Evolutionary conservation across 1,284 basidiomycete genomes (phyloP), one percentile per base, ranked within the genome.

Genomic region (Wallemia ichthyophaga): DNA sequence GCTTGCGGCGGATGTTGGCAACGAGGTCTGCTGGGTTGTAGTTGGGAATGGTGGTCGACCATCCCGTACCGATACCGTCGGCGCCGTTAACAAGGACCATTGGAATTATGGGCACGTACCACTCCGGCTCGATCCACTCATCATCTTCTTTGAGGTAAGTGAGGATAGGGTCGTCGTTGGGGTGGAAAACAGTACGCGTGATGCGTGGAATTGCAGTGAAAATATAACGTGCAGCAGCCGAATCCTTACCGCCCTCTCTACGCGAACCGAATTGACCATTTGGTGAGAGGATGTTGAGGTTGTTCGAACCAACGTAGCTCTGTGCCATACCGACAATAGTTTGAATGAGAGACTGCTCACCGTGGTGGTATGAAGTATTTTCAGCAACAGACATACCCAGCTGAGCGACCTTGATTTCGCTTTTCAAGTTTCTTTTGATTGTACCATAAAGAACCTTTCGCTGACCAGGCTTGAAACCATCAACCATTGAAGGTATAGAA

Each of bases 391-490:
- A 95, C 71, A 92, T 94, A 59, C 83, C 82, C 19, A 98, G 78
- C 75, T 96, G 91, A 1, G 83, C 85, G 59, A 99, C 94, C 76
- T 95, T 98, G 73, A 95, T 81, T 71, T 95, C 87, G 64, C 78
- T 80, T 71, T 82, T 86, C 63, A 95, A 72, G 64, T 95, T 95
- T 62, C 86, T 80, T 72, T 87, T 92, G 76, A 96, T 98, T 71
- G 85, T 89, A 64, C 76, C 85, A 76, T 85, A 98, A 31, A 98
- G 77, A 59, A 99, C 86, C 70, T 99, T 99, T 59, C 94, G 78
- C 69, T 99, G 94, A 70, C 91, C 92, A n/a, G 94, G 94, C 71
- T 99, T 99, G 63, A 99, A 74, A 31, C 94, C 94, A 68, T 98
- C 94, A 2, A 83, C 81, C 17, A 88, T 78, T 0, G 85, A 88